phyloP scores from a whole-genome alignment of 768 basidiomycete genomes.

The Pisolithus albus region DNA sequence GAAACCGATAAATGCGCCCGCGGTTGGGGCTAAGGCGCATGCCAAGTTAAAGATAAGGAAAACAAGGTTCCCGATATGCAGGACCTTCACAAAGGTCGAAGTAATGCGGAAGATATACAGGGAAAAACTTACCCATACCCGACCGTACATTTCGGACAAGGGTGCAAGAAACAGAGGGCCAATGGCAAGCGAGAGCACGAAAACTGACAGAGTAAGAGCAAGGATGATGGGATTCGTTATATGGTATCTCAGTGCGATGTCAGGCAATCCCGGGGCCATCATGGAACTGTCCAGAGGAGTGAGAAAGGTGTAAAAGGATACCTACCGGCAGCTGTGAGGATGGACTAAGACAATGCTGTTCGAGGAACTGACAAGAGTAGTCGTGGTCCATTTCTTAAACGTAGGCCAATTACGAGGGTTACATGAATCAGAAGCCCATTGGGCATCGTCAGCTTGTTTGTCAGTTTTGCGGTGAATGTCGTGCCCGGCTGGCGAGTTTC shows the following conservation, averaged over 20 bases:
- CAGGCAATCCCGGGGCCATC: slow-evolving; percentile 64
- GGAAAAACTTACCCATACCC: slow-evolving; percentile 48
- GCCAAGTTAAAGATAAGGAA: slow-evolving; percentile 60
- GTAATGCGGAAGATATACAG: background rate
- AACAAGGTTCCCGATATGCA: slow-evolving; percentile 58
- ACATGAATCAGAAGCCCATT: slow-evolving; percentile 50
- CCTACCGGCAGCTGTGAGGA: slow-evolving; percentile 27
- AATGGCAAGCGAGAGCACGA: slow-evolving; percentile 57
- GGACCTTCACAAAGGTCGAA: slow-evolving; percentile 34
- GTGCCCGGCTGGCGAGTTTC: slow-evolving; percentile 5
- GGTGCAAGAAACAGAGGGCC: slow-evolving; percentile 65
- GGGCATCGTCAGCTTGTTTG: slow-evolving; percentile 40
- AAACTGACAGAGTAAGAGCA: slow-evolving; percentile 56
- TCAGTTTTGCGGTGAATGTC: slow-evolving; percentile 39
- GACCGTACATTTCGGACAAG: slow-evolving; percentile 67
- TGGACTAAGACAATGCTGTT: slow-evolving; percentile 27
- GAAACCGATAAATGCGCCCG: slow-evolving; percentile 51
- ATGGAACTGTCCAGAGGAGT: slow-evolving; percentile 49
- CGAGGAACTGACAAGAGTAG: slow-evolving; percentile 46
- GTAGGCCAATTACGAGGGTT: slow-evolving; percentile 66
- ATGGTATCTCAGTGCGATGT: slow-evolving; percentile 43
- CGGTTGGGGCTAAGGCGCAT: slow-evolving; percentile 60
- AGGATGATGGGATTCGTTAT: slow-evolving; percentile 47
- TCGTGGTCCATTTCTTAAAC: slow-evolving; percentile 52
- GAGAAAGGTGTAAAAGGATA: slow-evolving; percentile 56